Percentiles rank a stretch among this genome's conserved stretches.
phyloP scores from a whole-genome alignment of 225 moss, liverwort and hornwort species.

The Pleurozium schreberi region DNA sequence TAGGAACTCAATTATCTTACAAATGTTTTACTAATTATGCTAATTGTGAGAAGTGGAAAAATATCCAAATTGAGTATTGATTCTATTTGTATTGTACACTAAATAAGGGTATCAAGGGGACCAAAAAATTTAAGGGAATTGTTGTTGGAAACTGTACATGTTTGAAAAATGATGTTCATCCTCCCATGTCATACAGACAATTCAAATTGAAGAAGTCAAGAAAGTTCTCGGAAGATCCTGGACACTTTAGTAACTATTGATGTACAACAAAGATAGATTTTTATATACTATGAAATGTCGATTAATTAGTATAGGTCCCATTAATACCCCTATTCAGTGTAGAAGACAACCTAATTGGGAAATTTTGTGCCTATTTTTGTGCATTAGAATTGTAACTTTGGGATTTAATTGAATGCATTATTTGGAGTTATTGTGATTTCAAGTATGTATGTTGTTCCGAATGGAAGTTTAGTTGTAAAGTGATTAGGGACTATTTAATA shows the following conservation, averaged over 20 bases:
- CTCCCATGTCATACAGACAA: no score
- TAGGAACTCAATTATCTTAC: background rate
- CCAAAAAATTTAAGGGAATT: no score
- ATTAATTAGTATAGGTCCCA: no score
- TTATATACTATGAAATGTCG: no score
- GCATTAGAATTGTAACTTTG: background rate
- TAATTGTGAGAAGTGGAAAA: background rate
- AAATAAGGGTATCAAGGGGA: no score
- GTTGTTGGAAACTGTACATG: no score
- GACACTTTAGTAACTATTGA: no score
- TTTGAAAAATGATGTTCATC: no score
- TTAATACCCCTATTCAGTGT: no score
- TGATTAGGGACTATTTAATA: background rate
- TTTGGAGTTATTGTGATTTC: background rate
- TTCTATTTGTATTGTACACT: background rate
- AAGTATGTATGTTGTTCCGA: background rate
- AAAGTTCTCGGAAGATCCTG: no score
- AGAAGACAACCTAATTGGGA: background rate
- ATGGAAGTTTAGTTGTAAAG: background rate
- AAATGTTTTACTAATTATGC: background rate
- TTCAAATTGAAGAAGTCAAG: no score
- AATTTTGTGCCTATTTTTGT: background rate
- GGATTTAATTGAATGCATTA: background rate
- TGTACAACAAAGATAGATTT: no score
- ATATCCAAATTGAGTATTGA: background rate